Conservation (phyloP, 805 yeast genomes). For the Metschnikowia koreensis region DNA sequence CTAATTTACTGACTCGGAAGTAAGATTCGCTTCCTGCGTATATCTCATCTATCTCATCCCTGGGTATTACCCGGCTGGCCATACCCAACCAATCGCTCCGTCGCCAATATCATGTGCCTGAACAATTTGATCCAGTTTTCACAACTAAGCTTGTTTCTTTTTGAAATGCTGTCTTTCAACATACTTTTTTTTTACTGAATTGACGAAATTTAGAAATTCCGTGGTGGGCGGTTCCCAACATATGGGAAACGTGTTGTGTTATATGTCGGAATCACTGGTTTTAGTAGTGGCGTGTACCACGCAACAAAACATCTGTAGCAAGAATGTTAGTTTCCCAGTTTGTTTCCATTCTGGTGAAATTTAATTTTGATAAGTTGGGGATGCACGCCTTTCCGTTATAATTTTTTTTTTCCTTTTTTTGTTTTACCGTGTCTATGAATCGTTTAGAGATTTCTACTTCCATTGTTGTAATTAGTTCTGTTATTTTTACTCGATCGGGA, state of each 20-base stretch:
- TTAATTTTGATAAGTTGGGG: no score
- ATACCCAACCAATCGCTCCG: neutral
- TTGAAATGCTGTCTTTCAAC: no score
- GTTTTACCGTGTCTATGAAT: neutral
- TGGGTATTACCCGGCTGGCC: conserved; percentile 3
- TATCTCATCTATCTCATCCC: neutral
- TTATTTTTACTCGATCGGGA: neutral
- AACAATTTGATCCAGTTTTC: no score
- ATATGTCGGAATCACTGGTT: neutral
- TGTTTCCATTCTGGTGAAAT: neutral
- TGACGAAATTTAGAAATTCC: no score
- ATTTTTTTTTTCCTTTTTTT: no score
- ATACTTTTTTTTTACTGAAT: neutral
- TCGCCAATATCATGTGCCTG: neutral
- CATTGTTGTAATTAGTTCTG: neutral
- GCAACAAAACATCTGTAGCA: neutral
- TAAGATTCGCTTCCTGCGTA: conserved; percentile 1
- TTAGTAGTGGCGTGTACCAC: neutral
- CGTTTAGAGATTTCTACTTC: neutral
- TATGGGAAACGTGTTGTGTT: neutral
- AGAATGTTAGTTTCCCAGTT: neutral
- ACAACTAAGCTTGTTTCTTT: neutral
- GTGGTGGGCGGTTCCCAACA: no score
- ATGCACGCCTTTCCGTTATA: neutral
- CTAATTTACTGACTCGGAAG: neutral